Conservation (phyloP, 2,329 filamentous ascomycete species). For the Cladosporium sp. region DNA sequence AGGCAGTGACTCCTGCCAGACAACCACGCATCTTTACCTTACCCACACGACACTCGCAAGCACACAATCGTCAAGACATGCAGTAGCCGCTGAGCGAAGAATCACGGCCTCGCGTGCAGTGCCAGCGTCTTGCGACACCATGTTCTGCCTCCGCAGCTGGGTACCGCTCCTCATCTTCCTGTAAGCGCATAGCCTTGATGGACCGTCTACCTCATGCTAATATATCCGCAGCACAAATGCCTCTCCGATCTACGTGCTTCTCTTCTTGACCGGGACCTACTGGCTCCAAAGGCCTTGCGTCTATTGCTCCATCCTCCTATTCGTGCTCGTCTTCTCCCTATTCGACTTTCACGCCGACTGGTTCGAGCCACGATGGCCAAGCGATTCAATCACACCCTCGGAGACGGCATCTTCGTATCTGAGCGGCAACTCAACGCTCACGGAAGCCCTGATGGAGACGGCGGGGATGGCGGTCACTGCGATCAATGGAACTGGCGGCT, state of each 20-base stretch:
- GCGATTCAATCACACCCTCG: constrained; percentile 22
- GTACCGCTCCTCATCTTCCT: constrained; percentile 45
- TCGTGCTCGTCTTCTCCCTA: constrained; percentile 92
- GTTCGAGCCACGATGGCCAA: constrained; percentile 68
- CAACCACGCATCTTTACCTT: too few species aligned
- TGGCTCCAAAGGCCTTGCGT: constrained; percentile 94
- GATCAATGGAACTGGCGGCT: constrained; percentile 63
- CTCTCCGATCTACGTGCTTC: constrained; percentile 44
- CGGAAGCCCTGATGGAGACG: constrained; percentile 58
- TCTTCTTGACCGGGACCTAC: constrained; percentile 77
- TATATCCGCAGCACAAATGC: constrained; percentile 36
- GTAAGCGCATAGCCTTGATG: constrained; percentile 33
- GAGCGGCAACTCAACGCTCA: constrained; percentile 26
- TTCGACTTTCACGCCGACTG: constrained; percentile 89
- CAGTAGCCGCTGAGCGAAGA: constrained; percentile 4
- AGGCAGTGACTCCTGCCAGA: too few species aligned
- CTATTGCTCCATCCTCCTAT: constrained; percentile 92
- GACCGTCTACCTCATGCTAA: background rate
- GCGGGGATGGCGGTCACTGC: constrained; percentile 43
- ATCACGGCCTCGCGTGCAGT: background rate
- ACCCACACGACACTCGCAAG: too few species aligned
- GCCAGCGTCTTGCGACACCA: constrained; percentile 26
- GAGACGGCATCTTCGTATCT: constrained; percentile 31
- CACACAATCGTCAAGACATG: background rate
- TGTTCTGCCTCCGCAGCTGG: constrained; percentile 62